Percentiles rank a stretch among this genome's conserved stretches.
These are phyloP conservation scores for Aspergillus nomiae DNA, from an alignment of 2,329 filamentous ascomycete genomes.

Conservation along the genomic window DNA sequence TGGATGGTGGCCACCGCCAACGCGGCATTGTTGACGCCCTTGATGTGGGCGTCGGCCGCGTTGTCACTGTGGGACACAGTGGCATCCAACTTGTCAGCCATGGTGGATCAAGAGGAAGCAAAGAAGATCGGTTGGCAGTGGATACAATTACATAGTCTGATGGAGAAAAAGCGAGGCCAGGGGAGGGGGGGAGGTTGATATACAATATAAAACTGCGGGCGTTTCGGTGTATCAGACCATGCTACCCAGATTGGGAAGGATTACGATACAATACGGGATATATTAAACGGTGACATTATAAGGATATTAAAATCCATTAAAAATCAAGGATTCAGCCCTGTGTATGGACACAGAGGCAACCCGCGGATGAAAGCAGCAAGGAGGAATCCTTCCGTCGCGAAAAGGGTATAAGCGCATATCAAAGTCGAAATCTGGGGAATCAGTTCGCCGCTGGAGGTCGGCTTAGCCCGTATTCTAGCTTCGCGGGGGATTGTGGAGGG, in stretches of 20 bases:
- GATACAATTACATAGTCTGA: neutral
- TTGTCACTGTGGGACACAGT: constrained; percentile 3
- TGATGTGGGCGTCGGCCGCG: constrained; percentile 17
- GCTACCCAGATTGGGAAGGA: neutral
- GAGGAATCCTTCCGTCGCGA: neutral
- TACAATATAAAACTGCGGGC: neutral
- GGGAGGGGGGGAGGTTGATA: neutral
- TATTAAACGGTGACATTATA: neutral
- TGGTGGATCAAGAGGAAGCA: neutral
- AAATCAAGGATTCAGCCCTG: neutral
- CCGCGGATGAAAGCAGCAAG: neutral
- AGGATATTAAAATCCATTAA: neutral
- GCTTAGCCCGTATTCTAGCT: neutral
- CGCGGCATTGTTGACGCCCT: constrained; percentile 29
- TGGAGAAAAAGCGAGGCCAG: neutral
- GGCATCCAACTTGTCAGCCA: neutral
- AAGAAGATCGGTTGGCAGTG: neutral
- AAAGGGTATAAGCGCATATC: neutral
- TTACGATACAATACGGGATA: neutral
- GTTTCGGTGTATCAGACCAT: neutral
- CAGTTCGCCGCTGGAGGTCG: no score
- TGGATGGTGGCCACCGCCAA: constrained; percentile 34
- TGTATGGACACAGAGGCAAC: neutral
- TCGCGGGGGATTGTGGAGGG: neutral
- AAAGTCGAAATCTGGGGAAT: neutral